Percentiles rank a stretch among this genome's conserved stretches.
phyloP scores from a whole-genome alignment of 768 basidiomycete species.

The Cystofilobasidium capitatum region DNA sequence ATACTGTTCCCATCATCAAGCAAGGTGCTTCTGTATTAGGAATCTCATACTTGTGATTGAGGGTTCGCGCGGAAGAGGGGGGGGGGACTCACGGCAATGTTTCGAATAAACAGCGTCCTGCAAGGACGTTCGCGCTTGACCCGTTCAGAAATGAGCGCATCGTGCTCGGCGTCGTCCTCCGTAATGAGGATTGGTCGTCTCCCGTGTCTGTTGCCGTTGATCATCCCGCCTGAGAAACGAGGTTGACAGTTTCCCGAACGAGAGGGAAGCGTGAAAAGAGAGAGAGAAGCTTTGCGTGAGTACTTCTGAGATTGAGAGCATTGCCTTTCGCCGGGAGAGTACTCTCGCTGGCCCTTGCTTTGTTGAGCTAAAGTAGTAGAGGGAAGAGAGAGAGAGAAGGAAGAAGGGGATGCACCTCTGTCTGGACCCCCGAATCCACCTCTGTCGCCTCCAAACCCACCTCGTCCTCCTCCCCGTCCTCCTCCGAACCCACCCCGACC shows the following conservation, averaged over 20 bases:
- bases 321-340: neutral
- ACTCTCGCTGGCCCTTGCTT: neutral
- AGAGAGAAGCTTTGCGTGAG: neutral
- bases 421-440: neutral
- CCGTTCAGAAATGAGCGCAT: conserved; percentile 85
- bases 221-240: neutral
- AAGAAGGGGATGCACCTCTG: conserved; percentile 1
- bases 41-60: too few relatives aligned
- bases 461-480: neutral
- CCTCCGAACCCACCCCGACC: conserved; percentile 18
- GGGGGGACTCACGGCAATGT: conserved; percentile 76
- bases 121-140: conserved; percentile 89
- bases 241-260: neutral
- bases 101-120: conserved; percentile 90
- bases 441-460: too few relatives aligned
- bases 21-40: too few relatives aligned
- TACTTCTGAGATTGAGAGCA: neutral
- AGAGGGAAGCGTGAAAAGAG: neutral
- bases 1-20: too few relatives aligned
- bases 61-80: too few relatives aligned
- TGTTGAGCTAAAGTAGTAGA: neutral
- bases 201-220: neutral
- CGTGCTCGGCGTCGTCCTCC: conserved; percentile 44
- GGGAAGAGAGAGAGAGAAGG: neutral
- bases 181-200: neutral